Conservation (phyloP, 495 filamentous ascomycete species). For the Pseudomonodictys pantanalensis region DNA sequence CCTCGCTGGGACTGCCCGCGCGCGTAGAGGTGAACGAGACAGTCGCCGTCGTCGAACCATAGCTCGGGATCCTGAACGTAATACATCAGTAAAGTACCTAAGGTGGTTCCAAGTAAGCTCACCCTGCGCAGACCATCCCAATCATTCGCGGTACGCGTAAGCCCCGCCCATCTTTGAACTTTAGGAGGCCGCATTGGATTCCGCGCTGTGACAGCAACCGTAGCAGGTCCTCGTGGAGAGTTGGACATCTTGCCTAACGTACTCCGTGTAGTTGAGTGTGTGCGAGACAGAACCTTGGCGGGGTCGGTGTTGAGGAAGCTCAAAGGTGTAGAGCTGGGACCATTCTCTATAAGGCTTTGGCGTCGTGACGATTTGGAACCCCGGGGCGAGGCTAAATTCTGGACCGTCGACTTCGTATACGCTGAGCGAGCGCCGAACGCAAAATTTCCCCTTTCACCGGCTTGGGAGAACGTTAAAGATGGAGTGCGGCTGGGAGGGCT, state of each 20-base stretch:
- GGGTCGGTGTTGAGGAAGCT: neutral
- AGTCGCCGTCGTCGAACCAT: slow-evolving; percentile 61
- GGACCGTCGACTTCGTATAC: slow-evolving; percentile 8
- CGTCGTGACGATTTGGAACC: neutral
- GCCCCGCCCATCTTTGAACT: slow-evolving; percentile 56
- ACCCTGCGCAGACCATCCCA: slow-evolving; percentile 58
- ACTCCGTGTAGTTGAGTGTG: neutral
- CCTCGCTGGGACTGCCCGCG: slow-evolving; percentile 58
- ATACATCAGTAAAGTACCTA: slow-evolving; percentile 3
- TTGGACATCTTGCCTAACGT: neutral
- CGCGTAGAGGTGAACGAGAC: slow-evolving; percentile 59
- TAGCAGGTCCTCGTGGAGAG: slow-evolving; percentile 11
- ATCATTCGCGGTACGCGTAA: slow-evolving; percentile 43
- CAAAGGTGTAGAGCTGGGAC: neutral
- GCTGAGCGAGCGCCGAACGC: neutral
- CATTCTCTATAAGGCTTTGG: slow-evolving; percentile 1
- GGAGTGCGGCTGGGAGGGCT: slow-evolving; percentile 22
- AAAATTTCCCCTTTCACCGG: slow-evolving; percentile 7
- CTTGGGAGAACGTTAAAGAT: slow-evolving; percentile 5
- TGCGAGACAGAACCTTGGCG: neutral
- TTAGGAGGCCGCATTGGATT: slow-evolving; percentile 21
- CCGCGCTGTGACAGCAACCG: slow-evolving; percentile 5
- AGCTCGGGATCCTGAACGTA: slow-evolving; percentile 61
- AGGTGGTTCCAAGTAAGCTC: slow-evolving; percentile 17
- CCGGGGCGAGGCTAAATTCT: slow-evolving; percentile 16